Evolutionary conservation across 225 moss, liverwort and hornwort species (phyloP).

Genomic region (Pseudoscleropodium purum): DNA sequence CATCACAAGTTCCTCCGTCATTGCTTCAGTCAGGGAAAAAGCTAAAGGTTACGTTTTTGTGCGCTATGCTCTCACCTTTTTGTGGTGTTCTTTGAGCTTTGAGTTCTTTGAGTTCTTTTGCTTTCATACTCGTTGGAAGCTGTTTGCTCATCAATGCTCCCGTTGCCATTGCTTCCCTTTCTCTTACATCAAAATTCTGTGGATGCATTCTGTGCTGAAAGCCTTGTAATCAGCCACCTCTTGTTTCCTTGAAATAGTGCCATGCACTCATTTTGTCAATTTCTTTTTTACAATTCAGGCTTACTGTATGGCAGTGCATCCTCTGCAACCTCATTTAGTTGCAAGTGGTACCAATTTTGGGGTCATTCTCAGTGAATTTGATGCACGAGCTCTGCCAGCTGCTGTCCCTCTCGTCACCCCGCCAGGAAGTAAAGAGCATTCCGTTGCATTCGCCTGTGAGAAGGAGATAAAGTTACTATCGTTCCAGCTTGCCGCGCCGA

Average conservation of each 20-base stretch:
- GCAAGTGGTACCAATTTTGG: slow-evolving; percentile 94
- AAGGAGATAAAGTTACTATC: slow-evolving; percentile 68
- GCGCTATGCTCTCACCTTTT: slow-evolving; percentile 1
- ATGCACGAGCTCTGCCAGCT: slow-evolving; percentile 85
- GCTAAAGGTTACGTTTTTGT: slow-evolving; percentile 56
- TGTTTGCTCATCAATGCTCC: background rate
- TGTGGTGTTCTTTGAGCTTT: background rate
- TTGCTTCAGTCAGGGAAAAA: slow-evolving; percentile 84
- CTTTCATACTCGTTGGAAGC: background rate
- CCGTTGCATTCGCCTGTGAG: slow-evolving; percentile 64
- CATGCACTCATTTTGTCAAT: background rate
- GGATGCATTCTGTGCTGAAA: background rate
- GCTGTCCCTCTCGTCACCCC: slow-evolving; percentile 77
- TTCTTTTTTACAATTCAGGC: slow-evolving; percentile 35
- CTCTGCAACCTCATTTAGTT: slow-evolving; percentile 93
- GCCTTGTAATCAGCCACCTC: background rate
- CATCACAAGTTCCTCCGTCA: slow-evolving; percentile 65
- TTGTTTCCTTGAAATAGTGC: background rate
- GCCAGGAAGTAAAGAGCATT: slow-evolving; percentile 82
- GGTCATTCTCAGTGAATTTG: slow-evolving; percentile 90
- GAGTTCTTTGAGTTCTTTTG: background rate
- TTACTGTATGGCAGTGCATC: slow-evolving; percentile 88
- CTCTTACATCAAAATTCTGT: background rate
- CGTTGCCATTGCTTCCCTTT: background rate
- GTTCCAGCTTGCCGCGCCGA: slow-evolving; percentile 77